Base-by-base conservation (phyloP, 495 filamentous ascomycete genomes). In the Penicillium coprophilum region DNA sequence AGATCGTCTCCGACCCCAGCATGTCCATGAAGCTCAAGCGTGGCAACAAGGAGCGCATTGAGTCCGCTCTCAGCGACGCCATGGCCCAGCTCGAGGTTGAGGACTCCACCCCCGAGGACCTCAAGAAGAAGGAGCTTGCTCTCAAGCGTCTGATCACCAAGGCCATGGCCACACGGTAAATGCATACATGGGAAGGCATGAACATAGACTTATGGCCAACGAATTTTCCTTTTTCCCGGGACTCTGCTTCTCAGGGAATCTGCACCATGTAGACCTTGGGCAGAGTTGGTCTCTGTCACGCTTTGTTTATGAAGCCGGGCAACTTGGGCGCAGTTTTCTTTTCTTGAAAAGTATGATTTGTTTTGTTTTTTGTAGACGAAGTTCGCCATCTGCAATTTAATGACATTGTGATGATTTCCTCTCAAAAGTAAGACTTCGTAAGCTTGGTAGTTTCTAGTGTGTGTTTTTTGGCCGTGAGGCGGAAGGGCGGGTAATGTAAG, bases 71-170 rank as follows among this genome's bases (percentile, higher is more conserved):
- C 56, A 87, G 83, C 65, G 89, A 93, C 59, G 89, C 89, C 53
- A 93, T 93, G 89, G 87, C 81, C 27, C 89, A 92, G 71, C 81
- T 93, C 50, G 89, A 93, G 80, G 79, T 93, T 67, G 89, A 93
- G 70, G 89, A 99, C 64, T 90, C 91, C 32, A 77, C 78, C 45
- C 88, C 91, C 38, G 94, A 99, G 66, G 94, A 99, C 73, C 82
- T 99, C 57, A 97, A 95, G 89, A 97, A 97, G 92, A 97, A 97
- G 88, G 94, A 99, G 84, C 80, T 99, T 53, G 94, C 92, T 53
- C 83, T 99, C 48, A 99, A 99, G 92, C 81, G 94, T 67, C 80
- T 96, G 59, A 92, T 99, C 53, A 99, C 94, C 69, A 97, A 97
- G 84, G 93, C 92, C 63, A 94, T 94, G 89, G 81, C 89, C 56